Percentiles rank a stretch among this genome's conserved stretches.
These are phyloP conservation scores for Coemansia sp. DNA, from an alignment of 192 early-diverging fungal genomes.

Conservation along the genomic window DNA sequence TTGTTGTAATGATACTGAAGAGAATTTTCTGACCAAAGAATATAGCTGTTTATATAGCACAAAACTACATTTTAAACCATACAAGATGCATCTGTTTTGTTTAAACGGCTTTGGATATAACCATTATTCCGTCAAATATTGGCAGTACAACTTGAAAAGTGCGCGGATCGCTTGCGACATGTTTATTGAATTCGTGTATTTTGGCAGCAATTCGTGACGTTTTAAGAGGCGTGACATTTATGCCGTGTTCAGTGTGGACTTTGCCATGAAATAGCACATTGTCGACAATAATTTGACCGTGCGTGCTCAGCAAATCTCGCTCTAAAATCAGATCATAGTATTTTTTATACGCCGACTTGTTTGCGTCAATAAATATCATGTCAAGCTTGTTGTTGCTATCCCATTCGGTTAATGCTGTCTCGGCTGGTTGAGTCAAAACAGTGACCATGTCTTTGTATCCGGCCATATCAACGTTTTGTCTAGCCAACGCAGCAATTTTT, in stretches of 20 bases:
- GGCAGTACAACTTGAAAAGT: slow-evolving; percentile 60
- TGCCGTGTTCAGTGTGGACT: slow-evolving; percentile 1
- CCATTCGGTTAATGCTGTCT: slow-evolving; percentile 22
- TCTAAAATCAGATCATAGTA: slow-evolving; percentile 66
- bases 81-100: no score
- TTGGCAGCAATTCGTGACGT: slow-evolving; percentile 14
- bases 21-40: no score
- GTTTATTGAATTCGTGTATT: slow-evolving; percentile 58
- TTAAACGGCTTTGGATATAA: slow-evolving; percentile 20
- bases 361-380: slow-evolving; percentile 66
- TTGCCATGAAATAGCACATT: slow-evolving; percentile 57
- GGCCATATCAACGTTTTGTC: slow-evolving; percentile 15
- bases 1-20: no score
- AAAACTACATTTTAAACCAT: no score
- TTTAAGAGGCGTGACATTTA: not conserved
- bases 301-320: slow-evolving; percentile 52
- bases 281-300: slow-evolving; percentile 65
- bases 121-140: slow-evolving; percentile 64
- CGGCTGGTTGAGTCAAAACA: slow-evolving; percentile 18
- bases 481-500: slow-evolving; percentile 39
- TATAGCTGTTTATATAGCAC: no score
- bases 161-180: slow-evolving; percentile 61
- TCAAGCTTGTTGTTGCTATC: slow-evolving; percentile 56
- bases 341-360: slow-evolving; percentile 64
- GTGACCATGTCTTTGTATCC: slow-evolving; percentile 18